A percentile compares a stretch with the other conserved stretches of the same genome.
phyloP scores from a whole-genome alignment of 768 basidiomycete species.

The Coprinellus aureogranulatus region DNA sequence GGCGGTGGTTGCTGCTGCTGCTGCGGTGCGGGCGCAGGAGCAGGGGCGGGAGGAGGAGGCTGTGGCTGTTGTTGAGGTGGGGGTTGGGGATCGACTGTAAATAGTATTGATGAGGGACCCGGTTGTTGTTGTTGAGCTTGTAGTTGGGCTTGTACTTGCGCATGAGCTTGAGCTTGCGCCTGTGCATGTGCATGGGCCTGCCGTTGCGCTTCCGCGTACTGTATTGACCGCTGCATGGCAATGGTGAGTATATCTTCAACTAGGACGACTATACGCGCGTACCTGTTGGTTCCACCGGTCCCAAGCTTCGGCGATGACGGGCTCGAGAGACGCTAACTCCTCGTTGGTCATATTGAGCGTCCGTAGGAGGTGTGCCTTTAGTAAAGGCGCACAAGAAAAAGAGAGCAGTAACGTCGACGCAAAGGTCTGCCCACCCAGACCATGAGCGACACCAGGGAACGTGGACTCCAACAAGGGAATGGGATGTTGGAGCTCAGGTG shows the following conservation, averaged over 20 bases:
- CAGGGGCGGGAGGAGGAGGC: conserved; percentile 17
- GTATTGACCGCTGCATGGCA: background rate
- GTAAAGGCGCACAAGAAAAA: conserved; percentile 68
- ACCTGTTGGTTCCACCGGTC: conserved; percentile 86
- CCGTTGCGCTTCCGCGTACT: conserved; percentile 5
- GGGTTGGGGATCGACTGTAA: conserved; percentile 9
- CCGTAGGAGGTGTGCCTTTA: conserved; percentile 74
- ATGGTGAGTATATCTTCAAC: background rate
- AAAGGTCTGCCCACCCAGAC: conserved; percentile 70
- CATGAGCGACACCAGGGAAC: conserved; percentile 46
- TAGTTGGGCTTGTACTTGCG: conserved; percentile 43
- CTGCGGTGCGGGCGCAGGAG: too few species aligned
- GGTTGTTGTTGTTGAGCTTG: background rate
- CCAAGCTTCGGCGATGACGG: conserved; percentile 80
- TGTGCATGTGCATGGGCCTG: conserved; percentile 32
- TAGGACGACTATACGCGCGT: conserved; percentile 17
- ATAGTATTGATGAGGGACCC: conserved; percentile 22
- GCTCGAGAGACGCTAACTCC: conserved; percentile 74
- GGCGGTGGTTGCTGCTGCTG: conserved; percentile 23
- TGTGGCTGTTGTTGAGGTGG: conserved; percentile 26
- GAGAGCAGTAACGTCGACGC: conserved; percentile 75
- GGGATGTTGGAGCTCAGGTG: conserved; percentile 35
- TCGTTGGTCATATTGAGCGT: conserved; percentile 74
- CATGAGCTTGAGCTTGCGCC: conserved; percentile 32
- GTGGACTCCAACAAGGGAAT: conserved; percentile 51